Evolutionary conservation across 139 green algal species (phyloP), one percentile per base, ranked within the genome.

Genomic region (Volvox africanus): DNA sequence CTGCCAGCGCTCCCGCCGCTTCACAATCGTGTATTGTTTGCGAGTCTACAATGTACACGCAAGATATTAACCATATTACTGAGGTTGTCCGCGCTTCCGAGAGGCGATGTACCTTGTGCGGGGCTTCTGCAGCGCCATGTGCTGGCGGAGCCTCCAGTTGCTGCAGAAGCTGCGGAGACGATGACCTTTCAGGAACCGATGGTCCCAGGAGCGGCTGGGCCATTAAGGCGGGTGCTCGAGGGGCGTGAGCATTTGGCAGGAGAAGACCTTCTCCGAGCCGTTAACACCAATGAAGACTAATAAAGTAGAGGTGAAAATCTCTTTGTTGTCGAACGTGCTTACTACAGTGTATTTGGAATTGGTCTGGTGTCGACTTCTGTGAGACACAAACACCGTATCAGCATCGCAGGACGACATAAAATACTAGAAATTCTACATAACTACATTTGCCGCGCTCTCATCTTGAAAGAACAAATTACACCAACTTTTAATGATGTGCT

Each of bases 11-110:
- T 97, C 96, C 1, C 96, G 89, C 61, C 92, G 89, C 92, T 97
- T 97, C 22, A 95, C 96, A 6, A 97, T 94, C 0, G 94, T 96
- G 77, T 98, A 98, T 14, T 95, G 93, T 88, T 97, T 97, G 16
- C 95, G 87, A n/a, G 94, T 83, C 93, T 97, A 73, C 50, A 67
- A 26, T 44, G 17, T 26, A 20, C 17, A 24, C 61, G 6, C 32
- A 16, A 61, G 11, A 13, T 19, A 18, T 5, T 79, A 21, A 79
- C 14, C 14, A 30, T 20, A 18, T 16, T 33, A 2, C 24, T 1
- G 18, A 21, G 14, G 17, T 30, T 35, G 28, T 30, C 1, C 32
- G 20, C 14, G 71, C 71, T 33, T 79, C 24, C 28, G 28, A 79
- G 2, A 79, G 30, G 75, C 13, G 22, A 1, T 55, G 30, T 81